Base-by-base conservation (phyloP, 192 early-diverging fungal genomes). In the Coemansia sp. region DNA sequence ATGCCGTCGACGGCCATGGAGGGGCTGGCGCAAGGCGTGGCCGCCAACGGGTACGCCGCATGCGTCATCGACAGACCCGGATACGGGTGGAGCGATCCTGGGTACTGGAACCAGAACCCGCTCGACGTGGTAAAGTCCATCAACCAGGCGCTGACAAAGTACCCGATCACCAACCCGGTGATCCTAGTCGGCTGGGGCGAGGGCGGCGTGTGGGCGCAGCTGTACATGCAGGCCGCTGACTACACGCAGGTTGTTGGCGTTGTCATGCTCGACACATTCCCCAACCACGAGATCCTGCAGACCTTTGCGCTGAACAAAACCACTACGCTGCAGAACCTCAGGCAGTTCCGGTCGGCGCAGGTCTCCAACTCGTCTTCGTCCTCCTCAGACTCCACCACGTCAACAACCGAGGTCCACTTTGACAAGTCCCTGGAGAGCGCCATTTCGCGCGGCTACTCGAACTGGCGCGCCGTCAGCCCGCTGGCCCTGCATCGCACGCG, bases 21-120 rank as follows among this genome's bases (percentile, higher is more conserved):
- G 66, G 82, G 77, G 19, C 61, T 81, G 59, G 74, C 74, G 13
- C 49, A 69, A 58, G 78, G 76, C 3, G 50, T 84, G 1, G 72
- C 69, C 5, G 64, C 65, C 38, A 70, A 41, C 40, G 78, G 78
- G 9, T 70, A 79, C 49, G 65, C 77, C 0, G 82, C 78, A 25
- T 84, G 82, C 40, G 67, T 84, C 22, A 56, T 80, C 14, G 82
- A 84, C 49, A 74, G 82, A 48, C 82, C 82, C 17, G 82, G 82
- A 7, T 84, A 84, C 53, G 82, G 82, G 54, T 84, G 82, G 82
- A 84, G 82, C 66, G 82, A 80, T 53, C 78, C 82, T 0, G 82
- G 82, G 48, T 81, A 81, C 64, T 75, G 73, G 78, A 54, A 62
- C 34, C 82, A 84, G 67, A 61, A 70, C 49, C 82, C 82, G 4